Conservation (phyloP, 768 basidiomycete species). For the Dictyophora rubrovolvata region DNA sequence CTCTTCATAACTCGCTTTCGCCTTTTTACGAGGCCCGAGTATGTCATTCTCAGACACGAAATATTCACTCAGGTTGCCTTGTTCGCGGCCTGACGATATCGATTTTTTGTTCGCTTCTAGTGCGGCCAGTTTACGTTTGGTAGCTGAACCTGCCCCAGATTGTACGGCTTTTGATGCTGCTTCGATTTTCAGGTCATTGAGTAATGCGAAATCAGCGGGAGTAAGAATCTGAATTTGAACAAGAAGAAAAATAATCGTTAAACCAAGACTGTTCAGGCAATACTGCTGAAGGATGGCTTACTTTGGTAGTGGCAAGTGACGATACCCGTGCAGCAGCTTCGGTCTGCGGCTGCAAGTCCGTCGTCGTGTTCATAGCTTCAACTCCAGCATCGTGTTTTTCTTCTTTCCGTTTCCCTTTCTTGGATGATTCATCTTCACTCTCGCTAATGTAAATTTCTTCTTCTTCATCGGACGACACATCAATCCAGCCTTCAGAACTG, state of each 20-base stretch:
- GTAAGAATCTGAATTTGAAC: constrained; percentile 84
- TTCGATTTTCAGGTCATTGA: constrained; percentile 80
- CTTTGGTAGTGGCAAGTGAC: constrained; percentile 74
- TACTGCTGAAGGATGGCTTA: constrained; percentile 17
- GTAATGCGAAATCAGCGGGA: constrained; percentile 88
- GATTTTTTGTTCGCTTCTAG: constrained; percentile 66
- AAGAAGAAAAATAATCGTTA: background rate
- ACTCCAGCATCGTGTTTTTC: constrained; percentile 11
- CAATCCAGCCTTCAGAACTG: constrained; percentile 65
- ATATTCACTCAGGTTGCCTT: constrained; percentile 35
- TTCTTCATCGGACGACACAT: constrained; percentile 61
- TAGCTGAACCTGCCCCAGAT: constrained; percentile 49
- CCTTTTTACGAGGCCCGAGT: constrained; percentile 86
- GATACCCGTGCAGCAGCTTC: constrained; percentile 37
- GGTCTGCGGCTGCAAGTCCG: constrained; percentile 15
- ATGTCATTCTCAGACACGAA: constrained; percentile 90
- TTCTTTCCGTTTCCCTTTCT: constrained; percentile 10
- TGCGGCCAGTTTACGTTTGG: constrained; percentile 79
- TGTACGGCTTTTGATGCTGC: constrained; percentile 66
- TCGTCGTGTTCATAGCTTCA: constrained; percentile 12
- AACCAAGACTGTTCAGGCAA: background rate
- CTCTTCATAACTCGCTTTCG: constrained; percentile 88
- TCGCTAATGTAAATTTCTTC: constrained; percentile 71
- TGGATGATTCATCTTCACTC: constrained; percentile 53
- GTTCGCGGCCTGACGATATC: constrained; percentile 5